Base-by-base conservation (phyloP, 2,329 filamentous ascomycete species). In the Epichloe hybrida region DNA sequence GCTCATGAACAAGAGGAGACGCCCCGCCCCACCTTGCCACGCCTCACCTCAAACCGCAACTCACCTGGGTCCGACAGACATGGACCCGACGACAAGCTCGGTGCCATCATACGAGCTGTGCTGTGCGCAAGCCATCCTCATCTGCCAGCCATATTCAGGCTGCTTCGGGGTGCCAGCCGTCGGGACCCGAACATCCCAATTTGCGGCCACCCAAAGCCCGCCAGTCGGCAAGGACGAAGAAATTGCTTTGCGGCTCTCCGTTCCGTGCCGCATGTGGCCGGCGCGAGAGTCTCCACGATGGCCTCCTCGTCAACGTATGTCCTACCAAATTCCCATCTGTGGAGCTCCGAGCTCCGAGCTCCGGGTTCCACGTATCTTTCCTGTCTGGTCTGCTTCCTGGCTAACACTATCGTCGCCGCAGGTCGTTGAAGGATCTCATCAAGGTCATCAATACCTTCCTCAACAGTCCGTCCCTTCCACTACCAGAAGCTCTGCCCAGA, bases 401-500 rank as follows among this genome's bases (percentile, higher is more conserved):
- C 53, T 57, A 44, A 56, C 56, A 49, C 47, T 52, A 35, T 56
- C 56, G 54, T 53, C 53, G 52, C 46, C 54, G 36, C 57, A 80
- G 77, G 55, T 74, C 76, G n/a, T 67, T 78, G 44, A 83, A 79
- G 61, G 79, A 83, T 58, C 71, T 84, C 45, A 68, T 69, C 57
- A 83, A 78, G 67, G 74, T 76, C 50, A 72, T 83, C 62, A 68
- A 69, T 50, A 63, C 66, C 60, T 77, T 72, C 62, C 58, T 78
- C 45, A 53, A 60, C 52, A 66, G 73, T n/a, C 74, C 76, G 17
- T 66, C 61, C 34, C 65, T 80, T 20, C 84, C 85, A 8, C 75
- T 90, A 1, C 83, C 86, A 45, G 74, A 83, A 56, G 79, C 84
- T 52, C 70, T 88, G 49, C 65, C 74, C 56, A 68, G 74, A 40